Evolutionary conservation across 768 basidiomycete genomes (phyloP), one percentile per base, ranked within the genome.

Genomic region (Auricularia sp.): DNA sequence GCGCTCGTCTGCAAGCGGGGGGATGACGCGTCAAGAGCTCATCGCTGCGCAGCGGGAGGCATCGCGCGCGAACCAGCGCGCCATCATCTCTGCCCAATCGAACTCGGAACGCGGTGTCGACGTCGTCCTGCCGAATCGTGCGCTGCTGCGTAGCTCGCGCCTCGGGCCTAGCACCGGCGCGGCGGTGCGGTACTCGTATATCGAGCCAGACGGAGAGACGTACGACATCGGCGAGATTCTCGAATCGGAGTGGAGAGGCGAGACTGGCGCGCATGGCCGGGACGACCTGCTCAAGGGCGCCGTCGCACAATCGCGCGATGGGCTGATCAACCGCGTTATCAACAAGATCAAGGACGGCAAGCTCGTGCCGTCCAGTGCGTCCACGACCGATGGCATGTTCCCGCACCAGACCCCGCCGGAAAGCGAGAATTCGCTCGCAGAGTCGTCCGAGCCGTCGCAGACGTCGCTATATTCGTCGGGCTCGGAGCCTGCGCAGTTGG

Each of bases 151-250:
- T 34, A 94, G 92, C 70, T 86, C 89, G 4, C 81, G 92, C 6
- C 85, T 87, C 67, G 56, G 34, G 16, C 24, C 56, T 10, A 35
- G 29, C 29, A 35, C 18, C 14, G 56, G 56, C 29, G 56, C 92
- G 24, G 72, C 76, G 3, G 88, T 94, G 77, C 87, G 95, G 0
- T 99, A 99, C 73, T 97, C 95, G 54, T 98, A 93, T 73, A 89
- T 98, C 54, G 88, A 93, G 67, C 81, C 85, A 2, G 92, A 94
- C 67, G 96, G 94, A 1, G 92, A 92, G 75, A 89, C 89, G 0
- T 90, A 87, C 70, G 96, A 98, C 74, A 93, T 98, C 73, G 94
- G 92, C 70, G 89, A 96, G 68, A 88, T 97, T 61, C 83, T 98
- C 58, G 92, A 94, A 71, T 85, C 91, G 74, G 96, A 96, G 70